A percentile compares a stretch with the other conserved stretches of the same genome.
Evolutionary conservation across 257 asterid genomes (phyloP).

Genomic region (Capsicum pubescens): DNA sequence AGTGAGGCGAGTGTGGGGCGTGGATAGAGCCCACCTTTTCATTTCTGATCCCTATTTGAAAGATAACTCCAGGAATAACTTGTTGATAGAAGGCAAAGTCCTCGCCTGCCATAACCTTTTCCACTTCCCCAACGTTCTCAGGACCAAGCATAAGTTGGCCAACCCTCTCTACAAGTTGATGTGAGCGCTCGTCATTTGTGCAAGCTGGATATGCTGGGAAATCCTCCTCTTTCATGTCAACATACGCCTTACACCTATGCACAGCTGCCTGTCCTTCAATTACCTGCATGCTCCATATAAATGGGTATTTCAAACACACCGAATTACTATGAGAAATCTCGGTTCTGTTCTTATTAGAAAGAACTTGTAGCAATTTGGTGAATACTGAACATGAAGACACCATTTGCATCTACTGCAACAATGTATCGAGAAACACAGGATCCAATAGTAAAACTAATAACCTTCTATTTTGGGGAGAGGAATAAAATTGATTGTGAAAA

Average conservation of each 20-base stretch:
- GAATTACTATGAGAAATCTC: background rate
- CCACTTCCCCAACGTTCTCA: slow-evolving; percentile 48
- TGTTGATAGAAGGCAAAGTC: slow-evolving; percentile 83
- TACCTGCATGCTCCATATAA: slow-evolving; percentile 49
- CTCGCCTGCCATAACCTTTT: slow-evolving; percentile 79
- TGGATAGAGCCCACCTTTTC: slow-evolving; percentile 65
- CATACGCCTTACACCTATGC: slow-evolving; percentile 63
- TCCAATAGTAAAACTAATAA: background rate
- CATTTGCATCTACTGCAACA: background rate
- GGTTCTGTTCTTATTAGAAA: background rate
- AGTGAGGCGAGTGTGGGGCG: slow-evolving; percentile 77
- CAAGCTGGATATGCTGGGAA: slow-evolving; percentile 72
- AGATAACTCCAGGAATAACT: slow-evolving; percentile 73
- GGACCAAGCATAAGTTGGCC: slow-evolving; percentile 65
- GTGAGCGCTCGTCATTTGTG: slow-evolving; percentile 58
- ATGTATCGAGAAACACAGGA: background rate
- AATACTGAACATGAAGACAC: slow-evolving; percentile 19
- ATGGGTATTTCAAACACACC: slow-evolving; percentile 8
- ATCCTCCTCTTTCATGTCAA: slow-evolving; percentile 58
- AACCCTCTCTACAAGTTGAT: slow-evolving; percentile 61
- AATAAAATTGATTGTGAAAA: background rate
- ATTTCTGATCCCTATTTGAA: slow-evolving; percentile 64
- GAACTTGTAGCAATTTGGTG: background rate
- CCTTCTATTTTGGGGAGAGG: background rate
- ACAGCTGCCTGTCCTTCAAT: slow-evolving; percentile 71